phyloP scores from a whole-genome alignment of 2,329 filamentous ascomycete genomes.

The Pseudocercospora fuligena region DNA sequence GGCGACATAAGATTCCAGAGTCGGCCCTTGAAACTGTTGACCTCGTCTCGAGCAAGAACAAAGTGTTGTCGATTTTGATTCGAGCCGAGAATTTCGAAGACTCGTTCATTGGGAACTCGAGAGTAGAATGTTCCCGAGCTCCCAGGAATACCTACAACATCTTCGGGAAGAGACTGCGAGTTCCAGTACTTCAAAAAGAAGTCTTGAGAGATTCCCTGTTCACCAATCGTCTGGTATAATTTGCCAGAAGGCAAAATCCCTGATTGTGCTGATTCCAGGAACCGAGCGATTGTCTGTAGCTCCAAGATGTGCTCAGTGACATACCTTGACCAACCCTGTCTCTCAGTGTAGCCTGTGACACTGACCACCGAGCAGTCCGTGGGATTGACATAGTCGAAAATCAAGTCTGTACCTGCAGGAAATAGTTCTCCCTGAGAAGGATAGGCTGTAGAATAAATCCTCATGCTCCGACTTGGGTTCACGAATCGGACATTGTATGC shows the following conservation, averaged over 20 bases:
- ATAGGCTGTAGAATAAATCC: background rate
- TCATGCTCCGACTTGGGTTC: too few relatives aligned
- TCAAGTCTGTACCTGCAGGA: background rate
- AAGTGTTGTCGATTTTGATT: slow-evolving; percentile 2
- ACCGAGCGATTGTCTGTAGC: background rate
- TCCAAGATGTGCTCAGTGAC: slow-evolving; percentile 11
- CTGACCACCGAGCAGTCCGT: background rate
- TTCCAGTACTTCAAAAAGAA: background rate
- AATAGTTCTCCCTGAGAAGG: background rate
- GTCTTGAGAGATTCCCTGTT: background rate
- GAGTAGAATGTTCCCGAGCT: background rate
- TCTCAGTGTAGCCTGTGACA: background rate
- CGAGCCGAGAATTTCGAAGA: slow-evolving; percentile 6
- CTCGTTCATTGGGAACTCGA: background rate
- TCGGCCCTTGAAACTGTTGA: slow-evolving; percentile 1
- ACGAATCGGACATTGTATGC: too few relatives aligned
- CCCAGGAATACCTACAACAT: background rate
- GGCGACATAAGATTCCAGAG: background rate
- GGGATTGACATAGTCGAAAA: background rate
- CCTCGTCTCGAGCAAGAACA: background rate
- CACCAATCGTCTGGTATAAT: background rate
- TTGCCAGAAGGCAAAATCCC: background rate
- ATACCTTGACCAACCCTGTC: background rate
- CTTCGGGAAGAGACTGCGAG: background rate
- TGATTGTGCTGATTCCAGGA: background rate